A percentile compares a stretch with the other conserved stretches of the same genome.
Conservation (phyloP, 768 basidiomycete genomes). For the Thelephora aurantiotincta region DNA sequence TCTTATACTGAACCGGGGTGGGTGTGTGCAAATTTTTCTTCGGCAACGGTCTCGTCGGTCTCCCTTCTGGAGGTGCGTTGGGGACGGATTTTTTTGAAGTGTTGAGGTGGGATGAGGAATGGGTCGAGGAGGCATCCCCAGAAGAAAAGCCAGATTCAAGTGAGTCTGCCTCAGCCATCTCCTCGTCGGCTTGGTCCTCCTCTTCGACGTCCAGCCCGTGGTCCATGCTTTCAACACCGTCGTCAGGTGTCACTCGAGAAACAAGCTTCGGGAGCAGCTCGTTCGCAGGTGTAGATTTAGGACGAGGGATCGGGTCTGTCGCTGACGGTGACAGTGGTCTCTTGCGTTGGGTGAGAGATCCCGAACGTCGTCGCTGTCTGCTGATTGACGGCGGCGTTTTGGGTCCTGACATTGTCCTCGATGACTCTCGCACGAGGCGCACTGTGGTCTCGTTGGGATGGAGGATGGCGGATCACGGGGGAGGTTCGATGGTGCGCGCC, state of each 20-base stretch:
- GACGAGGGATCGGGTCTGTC: conserved; percentile 43
- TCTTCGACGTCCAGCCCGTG: conserved; percentile 15
- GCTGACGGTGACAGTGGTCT: conserved; percentile 10
- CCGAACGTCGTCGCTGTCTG: conserved; percentile 44
- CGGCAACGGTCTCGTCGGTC: conserved; percentile 53
- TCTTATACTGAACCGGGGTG: conserved; percentile 31
- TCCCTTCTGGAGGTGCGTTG: conserved; percentile 15
- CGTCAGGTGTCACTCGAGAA: background rate
- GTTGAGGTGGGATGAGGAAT: conserved; percentile 8
- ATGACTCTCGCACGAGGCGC: no score
- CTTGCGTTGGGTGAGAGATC: conserved; percentile 18
- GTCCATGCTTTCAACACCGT: conserved; percentile 7
- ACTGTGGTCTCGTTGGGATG: no score
- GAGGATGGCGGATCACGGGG: no score
- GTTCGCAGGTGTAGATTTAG: conserved; percentile 57
- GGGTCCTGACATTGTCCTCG: background rate
- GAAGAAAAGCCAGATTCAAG: no score
- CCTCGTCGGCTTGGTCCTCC: conserved; percentile 11
- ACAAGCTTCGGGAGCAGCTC: conserved; percentile 36
- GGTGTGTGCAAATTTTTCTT: conserved; percentile 31
- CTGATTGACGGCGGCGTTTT: background rate
- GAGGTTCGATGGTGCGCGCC: no score
- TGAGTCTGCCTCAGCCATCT: no score
- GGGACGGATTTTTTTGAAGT: conserved; percentile 10
- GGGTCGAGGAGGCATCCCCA: background rate